phyloP scores from a whole-genome alignment of 2,329 filamentous ascomycete species.

The Monosporascus sp. region DNA sequence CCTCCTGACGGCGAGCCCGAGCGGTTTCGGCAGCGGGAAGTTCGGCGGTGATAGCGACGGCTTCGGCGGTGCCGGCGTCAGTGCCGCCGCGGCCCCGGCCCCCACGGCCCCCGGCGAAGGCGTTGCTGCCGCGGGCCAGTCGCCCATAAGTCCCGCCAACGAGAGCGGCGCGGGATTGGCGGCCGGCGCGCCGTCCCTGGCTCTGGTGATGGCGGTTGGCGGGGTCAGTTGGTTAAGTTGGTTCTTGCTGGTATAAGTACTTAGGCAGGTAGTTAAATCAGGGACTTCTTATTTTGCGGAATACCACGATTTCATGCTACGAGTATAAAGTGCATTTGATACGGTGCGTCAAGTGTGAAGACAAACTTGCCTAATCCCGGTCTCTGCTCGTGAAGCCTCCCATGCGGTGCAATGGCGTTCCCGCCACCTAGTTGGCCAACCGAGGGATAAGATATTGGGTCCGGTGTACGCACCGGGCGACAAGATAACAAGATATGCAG shows the following conservation, averaged over 20 bases:
- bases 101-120: not conserved
- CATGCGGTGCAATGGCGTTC: too few species aligned
- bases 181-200: not conserved
- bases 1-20: too few species aligned
- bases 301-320: too few species aligned
- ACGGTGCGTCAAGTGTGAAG: too few species aligned
- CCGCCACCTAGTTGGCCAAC: too few species aligned
- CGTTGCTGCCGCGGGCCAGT: not conserved
- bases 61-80: not conserved
- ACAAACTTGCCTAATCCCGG: too few species aligned
- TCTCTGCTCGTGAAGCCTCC: too few species aligned
- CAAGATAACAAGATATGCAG: too few species aligned
- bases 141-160: not conserved
- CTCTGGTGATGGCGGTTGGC: not conserved
- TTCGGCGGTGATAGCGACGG: not conserved
- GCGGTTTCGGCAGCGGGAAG: too few species aligned
- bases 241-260: not conserved
- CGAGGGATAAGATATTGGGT: too few species aligned
- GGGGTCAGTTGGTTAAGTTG: not conserved
- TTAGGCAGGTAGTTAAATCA: not conserved
- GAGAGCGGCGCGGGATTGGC: not conserved
- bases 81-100: not conserved
- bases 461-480: too few species aligned
- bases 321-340: too few species aligned
- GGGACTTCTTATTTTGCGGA: not conserved